Evolutionary conservation across 1,284 basidiomycete genomes (phyloP), one percentile per base, ranked within the genome.

Genomic region (Ceratobasidium sp.): DNA sequence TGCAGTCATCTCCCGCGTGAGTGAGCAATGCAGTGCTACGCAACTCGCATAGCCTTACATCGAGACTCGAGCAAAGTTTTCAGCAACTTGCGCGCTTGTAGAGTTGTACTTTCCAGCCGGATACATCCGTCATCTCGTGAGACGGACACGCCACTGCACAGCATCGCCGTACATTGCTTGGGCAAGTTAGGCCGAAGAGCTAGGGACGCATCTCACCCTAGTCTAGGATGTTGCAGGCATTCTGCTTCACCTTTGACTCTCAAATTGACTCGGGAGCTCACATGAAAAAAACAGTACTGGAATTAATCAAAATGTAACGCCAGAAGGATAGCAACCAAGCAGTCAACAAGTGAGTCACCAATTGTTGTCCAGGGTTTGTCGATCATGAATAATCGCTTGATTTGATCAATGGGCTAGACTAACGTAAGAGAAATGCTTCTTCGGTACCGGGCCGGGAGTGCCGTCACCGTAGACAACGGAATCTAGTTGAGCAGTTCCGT

Each of bases 131-230:
- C 31, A n/a, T 15, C 39, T 54, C 45, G 33, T 37, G 49, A 56
- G 58, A 26, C 39, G 26, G 42, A 49, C 69, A 61, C 69, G 69
- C 69, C 69, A 63, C 69, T 28, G 69, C 69, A 73, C 69, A 73
- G 69, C 69, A 73, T 61, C 28, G 58, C 15, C 58, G 33, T 61
- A 31, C 11, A 35, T 35, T 47, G 31, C 56, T 35, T 58, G 56
- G 56, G 56, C 56, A 10, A n/a, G 37, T 61, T 61, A 42, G 8
- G 37, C 37, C 33, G 17, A n/a, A 26, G 37, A 26, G 35, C 37
- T 26, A 61, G 58, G 58, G 58, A 35, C n/a, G 17, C 23, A 42
- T 61, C 58, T n/a, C 37, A 61, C 58, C 58, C 58, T 61, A 61
- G 20, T 37, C 35, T 31, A 61, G 35, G 37, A 31, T 42, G 20